Evolutionary conservation across 495 filamentous ascomycete genomes (phyloP).

Genomic region (Xylaria castorea): DNA sequence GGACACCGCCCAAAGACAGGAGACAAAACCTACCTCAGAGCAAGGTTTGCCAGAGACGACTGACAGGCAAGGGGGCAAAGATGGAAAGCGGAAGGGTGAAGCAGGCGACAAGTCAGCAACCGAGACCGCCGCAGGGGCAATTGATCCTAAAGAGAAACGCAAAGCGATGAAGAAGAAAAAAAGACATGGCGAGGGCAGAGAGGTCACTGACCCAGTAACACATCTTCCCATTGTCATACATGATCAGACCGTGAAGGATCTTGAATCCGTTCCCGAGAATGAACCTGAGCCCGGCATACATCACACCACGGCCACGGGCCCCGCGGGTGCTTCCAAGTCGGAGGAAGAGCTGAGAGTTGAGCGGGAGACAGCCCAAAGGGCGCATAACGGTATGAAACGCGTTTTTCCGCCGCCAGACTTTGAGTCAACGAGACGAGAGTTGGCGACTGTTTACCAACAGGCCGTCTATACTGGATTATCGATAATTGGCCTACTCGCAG

Average conservation of each 20-base stretch:
- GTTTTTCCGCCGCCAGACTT: conserved; percentile 70
- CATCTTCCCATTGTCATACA: conserved; percentile 70
- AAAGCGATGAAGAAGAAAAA: conserved; percentile 65
- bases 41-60: conserved; percentile 12
- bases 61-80: conserved; percentile 28
- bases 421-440: conserved; percentile 53
- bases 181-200: conserved; percentile 60
- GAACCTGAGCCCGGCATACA: conserved; percentile 52
- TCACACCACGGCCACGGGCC: conserved; percentile 53
- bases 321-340: conserved; percentile 54
- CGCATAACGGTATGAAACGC: conserved; percentile 57
- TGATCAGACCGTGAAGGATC: conserved; percentile 66
- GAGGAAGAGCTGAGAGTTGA: conserved; percentile 54
- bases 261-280: conserved; percentile 63
- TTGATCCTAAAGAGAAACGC: conserved; percentile 63
- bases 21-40: conserved; percentile 15
- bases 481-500: conserved; percentile 40
- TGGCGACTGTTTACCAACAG: conserved; percentile 53
- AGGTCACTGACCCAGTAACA: conserved; percentile 77
- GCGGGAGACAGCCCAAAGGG: conserved; percentile 52
- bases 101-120: conserved; percentile 56
- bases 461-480: conserved; percentile 53
- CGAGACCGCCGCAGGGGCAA: conserved; percentile 51
- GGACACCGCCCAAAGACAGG: conserved; percentile 58
- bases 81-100: conserved; percentile 30